Base-by-base conservation (phyloP, 805 yeast genomes). In the Yarrowia sp. region DNA sequence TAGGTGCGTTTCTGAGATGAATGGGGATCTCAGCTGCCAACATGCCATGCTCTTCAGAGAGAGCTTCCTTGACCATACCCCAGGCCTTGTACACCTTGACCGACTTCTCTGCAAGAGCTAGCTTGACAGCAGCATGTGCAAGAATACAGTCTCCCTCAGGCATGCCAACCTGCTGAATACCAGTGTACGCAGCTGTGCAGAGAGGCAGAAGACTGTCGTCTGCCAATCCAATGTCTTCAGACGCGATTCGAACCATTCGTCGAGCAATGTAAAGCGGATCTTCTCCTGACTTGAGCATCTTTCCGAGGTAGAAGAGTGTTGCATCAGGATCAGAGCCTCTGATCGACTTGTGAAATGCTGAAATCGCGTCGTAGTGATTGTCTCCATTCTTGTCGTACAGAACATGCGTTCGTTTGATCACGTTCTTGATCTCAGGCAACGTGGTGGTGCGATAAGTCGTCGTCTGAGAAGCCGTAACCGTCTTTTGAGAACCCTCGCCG, bases 1-100 rank as follows among this genome's bases (percentile, higher is more conserved):
- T 96, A 2, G 99, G 99, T 0, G 99, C 98, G 72, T 94, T 96
- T 66, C 98, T 80, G 35, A 94, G 77, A 73, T 94, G 98, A 25
- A 77, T 59, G 0, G 80, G 80, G 1, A 87, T 84, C 1, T 86
- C 82, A 4, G 89, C 83, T 38, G 83, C 80, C 16, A 84, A 82
- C 56, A 81, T 76, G 10, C 78, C 81, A 2, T 88, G 87, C n/a
- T 81, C 82, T 22, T 79, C 80, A 24, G 76, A 77, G 29, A 92
- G 70, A 65, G 83, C 76, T 0, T 78, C 70, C 64, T 85, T 88
- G n/a, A 92, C 83, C 29, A 78, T 74, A 10, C 85, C 80, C 80
- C 91, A 85, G 0, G 92, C 96, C 63, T 91, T 77, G 70, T 94
- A 94, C 0, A 94, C 84, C 68, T 86, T 87, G 6, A 94, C 91